A percentile compares a stretch with the other conserved stretches of the same genome.
Evolutionary conservation across 2,329 filamentous ascomycete genomes (phyloP).

Genomic region (Colletotrichum tanaceti): DNA sequence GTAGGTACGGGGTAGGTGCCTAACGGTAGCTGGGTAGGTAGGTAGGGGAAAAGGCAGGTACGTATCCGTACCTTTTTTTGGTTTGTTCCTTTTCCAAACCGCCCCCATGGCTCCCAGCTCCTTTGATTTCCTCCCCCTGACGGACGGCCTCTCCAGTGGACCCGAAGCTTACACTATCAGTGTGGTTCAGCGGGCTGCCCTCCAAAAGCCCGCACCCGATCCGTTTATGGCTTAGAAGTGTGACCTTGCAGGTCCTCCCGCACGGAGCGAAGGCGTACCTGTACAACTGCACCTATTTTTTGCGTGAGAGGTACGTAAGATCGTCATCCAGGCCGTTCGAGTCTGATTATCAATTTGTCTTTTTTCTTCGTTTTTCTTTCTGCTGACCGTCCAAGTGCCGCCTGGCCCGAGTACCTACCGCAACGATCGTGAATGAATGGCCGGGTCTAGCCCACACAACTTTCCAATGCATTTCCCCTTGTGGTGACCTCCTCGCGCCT

Average conservation of each 20-base stretch:
- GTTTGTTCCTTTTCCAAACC: not conserved
- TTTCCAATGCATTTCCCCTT: constrained; percentile 14
- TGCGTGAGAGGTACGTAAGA: not conserved
- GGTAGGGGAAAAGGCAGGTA: not conserved
- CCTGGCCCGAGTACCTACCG: constrained; percentile 10
- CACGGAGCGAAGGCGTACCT: not conserved
- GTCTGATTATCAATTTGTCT: not conserved
- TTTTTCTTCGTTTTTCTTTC: not conserved
- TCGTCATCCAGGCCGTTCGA: not conserved
- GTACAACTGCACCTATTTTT: not conserved
- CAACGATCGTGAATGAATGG: constrained; percentile 2
- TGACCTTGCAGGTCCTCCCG: not conserved
- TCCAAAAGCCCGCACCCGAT: constrained; percentile 7
- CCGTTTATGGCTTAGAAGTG: constrained; percentile 20
- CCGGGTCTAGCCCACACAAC: constrained; percentile 11
- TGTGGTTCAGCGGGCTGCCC: constrained; percentile 17
- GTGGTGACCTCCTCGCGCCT: not conserved
- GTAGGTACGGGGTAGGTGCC: too few relatives aligned
- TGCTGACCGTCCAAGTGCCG: not conserved
- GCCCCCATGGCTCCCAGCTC: not conserved
- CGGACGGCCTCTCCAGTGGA: constrained; percentile 12
- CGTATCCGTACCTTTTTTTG: not conserved
- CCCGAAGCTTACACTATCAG: constrained; percentile 31
- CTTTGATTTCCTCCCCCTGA: not conserved
- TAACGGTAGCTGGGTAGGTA: too few relatives aligned